phyloP scores from a whole-genome alignment of 371 early-diverging fungal species.

The Actinomucor elegans region DNA sequence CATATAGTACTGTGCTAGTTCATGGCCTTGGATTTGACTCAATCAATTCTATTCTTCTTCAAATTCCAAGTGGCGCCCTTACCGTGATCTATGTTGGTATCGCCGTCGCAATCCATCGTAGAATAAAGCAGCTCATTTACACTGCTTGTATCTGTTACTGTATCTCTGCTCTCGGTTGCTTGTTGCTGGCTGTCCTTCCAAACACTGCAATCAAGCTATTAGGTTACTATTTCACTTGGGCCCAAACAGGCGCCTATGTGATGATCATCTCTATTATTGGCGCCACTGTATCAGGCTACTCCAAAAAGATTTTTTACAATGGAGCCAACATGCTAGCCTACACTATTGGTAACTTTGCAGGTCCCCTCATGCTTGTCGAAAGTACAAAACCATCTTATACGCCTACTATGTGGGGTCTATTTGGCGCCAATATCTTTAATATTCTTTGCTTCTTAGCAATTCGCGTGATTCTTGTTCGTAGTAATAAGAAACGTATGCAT shows the following conservation, averaged over 20 bases:
- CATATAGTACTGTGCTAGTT: slow-evolving; percentile 33
- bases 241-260: slow-evolving; percentile 19
- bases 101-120: slow-evolving; percentile 15
- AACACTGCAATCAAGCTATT: slow-evolving; percentile 23
- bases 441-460: not conserved
- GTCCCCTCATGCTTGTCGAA: slow-evolving; percentile 33
- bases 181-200: slow-evolving; percentile 27
- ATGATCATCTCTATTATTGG: slow-evolving; percentile 25
- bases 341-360: slow-evolving; percentile 33
- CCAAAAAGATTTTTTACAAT: slow-evolving; percentile 39
- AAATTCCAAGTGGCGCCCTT: slow-evolving; percentile 29
- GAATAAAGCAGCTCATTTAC: slow-evolving; percentile 13
- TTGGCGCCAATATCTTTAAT: not conserved
- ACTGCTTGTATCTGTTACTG: slow-evolving; percentile 14
- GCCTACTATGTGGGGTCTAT: slow-evolving; percentile 2
- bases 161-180: slow-evolving; percentile 18
- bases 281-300: slow-evolving; percentile 36
- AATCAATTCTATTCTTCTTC: slow-evolving; percentile 32
- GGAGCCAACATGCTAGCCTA: slow-evolving; percentile 23
- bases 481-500: slow-evolving; percentile 4
- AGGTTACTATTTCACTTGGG: slow-evolving; percentile 30
- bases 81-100: slow-evolving; percentile 17
- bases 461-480: not conserved
- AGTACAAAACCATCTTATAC: not conserved
- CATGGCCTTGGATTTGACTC: slow-evolving; percentile 29